Evolutionary conservation across 306 rosid species (phyloP).

Genomic region (Prinsepia uniflora): DNA sequence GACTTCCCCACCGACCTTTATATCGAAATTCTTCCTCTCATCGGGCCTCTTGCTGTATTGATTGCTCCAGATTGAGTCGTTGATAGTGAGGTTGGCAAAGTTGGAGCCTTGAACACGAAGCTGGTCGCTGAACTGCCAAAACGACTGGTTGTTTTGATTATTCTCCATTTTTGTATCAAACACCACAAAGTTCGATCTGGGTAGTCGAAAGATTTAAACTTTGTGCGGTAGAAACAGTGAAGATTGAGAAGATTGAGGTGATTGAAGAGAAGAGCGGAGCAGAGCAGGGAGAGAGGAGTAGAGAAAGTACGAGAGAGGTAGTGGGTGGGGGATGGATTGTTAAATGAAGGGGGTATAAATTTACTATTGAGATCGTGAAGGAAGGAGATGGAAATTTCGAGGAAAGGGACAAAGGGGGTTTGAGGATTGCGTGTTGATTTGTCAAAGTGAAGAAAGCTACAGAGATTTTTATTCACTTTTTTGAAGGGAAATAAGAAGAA

Average conservation of each 20-base stretch:
- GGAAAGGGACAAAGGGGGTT: conserved; percentile 13
- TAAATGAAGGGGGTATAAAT: conserved; percentile 12
- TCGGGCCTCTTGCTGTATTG: conserved; percentile 52
- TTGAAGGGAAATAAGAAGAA: neutral
- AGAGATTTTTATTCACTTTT: neutral
- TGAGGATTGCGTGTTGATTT: conserved; percentile 40
- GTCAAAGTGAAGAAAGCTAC: conserved; percentile 30
- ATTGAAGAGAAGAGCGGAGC: neutral
- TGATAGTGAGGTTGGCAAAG: conserved; percentile 55
- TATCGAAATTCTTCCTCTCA: conserved; percentile 62
- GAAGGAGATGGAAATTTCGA: conserved; percentile 24
- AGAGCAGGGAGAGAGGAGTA: conserved; percentile 5
- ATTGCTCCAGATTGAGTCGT: conserved; percentile 83
- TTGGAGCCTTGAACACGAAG: conserved; percentile 59
- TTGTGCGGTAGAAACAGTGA: neutral
- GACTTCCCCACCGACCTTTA: conserved; percentile 82
- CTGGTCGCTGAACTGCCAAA: conserved; percentile 87
- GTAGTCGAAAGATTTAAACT: neutral
- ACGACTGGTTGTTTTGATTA: conserved; percentile 50
- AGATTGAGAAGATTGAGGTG: neutral
- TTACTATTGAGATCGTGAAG: neutral
- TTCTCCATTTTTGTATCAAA: conserved; percentile 39
- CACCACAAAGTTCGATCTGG: conserved; percentile 9
- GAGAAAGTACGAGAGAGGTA: neutral
- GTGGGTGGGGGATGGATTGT: conserved; percentile 2